Evolutionary conservation across 306 rosid species (phyloP), one percentile per base, ranked within the genome.

Genomic region (Begonia peltatifolia): DNA sequence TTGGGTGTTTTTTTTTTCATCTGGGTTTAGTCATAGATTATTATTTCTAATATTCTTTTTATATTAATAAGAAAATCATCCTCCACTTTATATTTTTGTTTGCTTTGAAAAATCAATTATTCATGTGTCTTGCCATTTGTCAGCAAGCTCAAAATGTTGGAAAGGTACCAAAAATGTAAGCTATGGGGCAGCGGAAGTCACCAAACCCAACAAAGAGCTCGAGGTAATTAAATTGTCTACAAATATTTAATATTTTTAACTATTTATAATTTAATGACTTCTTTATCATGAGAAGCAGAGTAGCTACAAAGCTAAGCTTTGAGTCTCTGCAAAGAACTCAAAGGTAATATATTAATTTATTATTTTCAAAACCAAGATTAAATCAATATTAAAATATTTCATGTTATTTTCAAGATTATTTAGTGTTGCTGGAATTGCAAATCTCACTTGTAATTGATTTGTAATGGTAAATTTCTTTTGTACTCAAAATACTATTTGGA

Each of bases 241-340:
- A 1, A 6, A 50, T 14, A 6, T 50, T 14, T 51, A 17, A 6
- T 17, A 50, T 14, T 1, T 50, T 14, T 51, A 17, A 6, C 11
- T 12, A 3, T 38, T 17, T 41, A 49, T n/a, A 1, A 0, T 12
- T 47, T 58, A 1, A 30, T 30, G 35, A 12, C 12, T 20, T 20
- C 23, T 20, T 20, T 20, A 3, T 3, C 2, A 20, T 20, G 23
- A 20, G 23, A 20, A 47, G 18, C 95, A 90, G 95, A 86, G 59
- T 65, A 90, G 86, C 73, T 90, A 83, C 65, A 90, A 86, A 71
- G 64, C 64, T 46, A 80, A 87, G 67, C 78, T 71, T 71, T 63
- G 99, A 90, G 68, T 78, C 95, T 56, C 83, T 90, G 30, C 95
- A 90, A 64, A 79, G 76, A 83, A 90, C 94, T 43, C 95, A 90